Evolutionary conservation across 352 stramenopile genomes (phyloP).

Genomic region (Sclerospora graminicola): DNA sequence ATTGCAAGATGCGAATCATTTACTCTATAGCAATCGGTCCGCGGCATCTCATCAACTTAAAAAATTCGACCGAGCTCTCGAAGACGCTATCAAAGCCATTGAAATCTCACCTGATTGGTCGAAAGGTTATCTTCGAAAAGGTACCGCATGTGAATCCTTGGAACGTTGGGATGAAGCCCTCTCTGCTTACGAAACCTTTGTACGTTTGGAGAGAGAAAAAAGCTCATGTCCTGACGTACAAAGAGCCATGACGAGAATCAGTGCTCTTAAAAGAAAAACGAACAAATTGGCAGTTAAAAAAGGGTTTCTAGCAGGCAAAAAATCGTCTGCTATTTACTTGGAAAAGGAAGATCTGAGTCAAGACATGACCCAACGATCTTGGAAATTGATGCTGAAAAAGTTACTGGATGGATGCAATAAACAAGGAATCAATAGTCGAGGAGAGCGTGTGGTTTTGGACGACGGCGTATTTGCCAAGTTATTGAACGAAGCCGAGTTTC

Average conservation of each 20-base stretch:
- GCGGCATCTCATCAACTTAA: conserved; percentile 69
- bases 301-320: conserved; percentile 36
- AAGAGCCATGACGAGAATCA: conserved; percentile 39
- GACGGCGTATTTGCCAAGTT: conserved; percentile 77
- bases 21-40: conserved; percentile 85
- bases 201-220: conserved; percentile 41
- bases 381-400: conserved; percentile 53
- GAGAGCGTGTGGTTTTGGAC: conserved; percentile 52
- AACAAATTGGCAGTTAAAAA: conserved; percentile 22
- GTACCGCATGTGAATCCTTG: conserved; percentile 65
- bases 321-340: conserved; percentile 34
- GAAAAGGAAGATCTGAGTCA: conserved; percentile 52
- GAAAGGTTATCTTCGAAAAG: conserved; percentile 90
- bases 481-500: conserved; percentile 57
- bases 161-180: conserved; percentile 51
- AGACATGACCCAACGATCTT: conserved; percentile 32
- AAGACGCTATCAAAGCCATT: conserved; percentile 76
- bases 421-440: conserved; percentile 38
- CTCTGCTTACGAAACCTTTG: conserved; percentile 60
- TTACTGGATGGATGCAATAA: conserved; percentile 52
- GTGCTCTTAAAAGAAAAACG: conserved; percentile 2
- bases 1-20: conserved; percentile 33
- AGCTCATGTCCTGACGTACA: conserved; percentile 21
- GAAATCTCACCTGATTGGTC: conserved; percentile 79
- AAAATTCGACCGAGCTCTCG: conserved; percentile 55